Base-by-base conservation (phyloP, 805 yeast genomes). In the Ogataea trehalophila region DNA sequence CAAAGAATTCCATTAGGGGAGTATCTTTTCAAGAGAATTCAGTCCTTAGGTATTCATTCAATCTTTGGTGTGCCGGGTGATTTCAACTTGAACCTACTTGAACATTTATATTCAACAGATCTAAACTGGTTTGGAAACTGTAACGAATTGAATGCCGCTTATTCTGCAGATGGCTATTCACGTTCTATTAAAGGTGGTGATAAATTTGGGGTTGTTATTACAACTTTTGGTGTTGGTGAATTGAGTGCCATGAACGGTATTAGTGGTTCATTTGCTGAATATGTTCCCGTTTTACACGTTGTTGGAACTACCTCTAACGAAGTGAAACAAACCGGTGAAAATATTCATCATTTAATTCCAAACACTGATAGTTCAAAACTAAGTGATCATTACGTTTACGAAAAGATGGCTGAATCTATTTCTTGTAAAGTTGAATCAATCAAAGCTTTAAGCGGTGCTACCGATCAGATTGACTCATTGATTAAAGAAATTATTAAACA, bases 181-280 rank as follows among this genome's bases (percentile, higher is more conserved):
- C 76, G 92, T 51, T 71, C 72, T 39, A 73, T 82, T 29, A 71
- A 74, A 42, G 47, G 49, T 14, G 16, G 31, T 18, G 38, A 49
- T 29, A 75, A 79, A n/a, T 76, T 86, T 6, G 87, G 89, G 45
- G 89, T 81, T 18, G 64, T 76, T 45, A 61, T 77, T 35, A 81
- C 91, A 44, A 89, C 97, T 4, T 87, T 74, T 65, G 97, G 96
- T 43, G 97, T 89, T 16, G 97, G 97, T 48, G 96, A 89, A 63
- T 73, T 88, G 52, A 80, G 89, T 49, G 95, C 95, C 2, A 60
- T 88, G 51, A 88, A 88, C 66, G 96, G 95, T 42, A 70, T 87
- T 46, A 74, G 89, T 33, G 96, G 96, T 43, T 79, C 96, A 0
- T 84, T 77, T 69, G 85, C 95, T 33, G 97, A 89, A 67, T 78